phyloP scores from a whole-genome alignment of 179 eudicot species.

The Heliamphora pulchella region DNA sequence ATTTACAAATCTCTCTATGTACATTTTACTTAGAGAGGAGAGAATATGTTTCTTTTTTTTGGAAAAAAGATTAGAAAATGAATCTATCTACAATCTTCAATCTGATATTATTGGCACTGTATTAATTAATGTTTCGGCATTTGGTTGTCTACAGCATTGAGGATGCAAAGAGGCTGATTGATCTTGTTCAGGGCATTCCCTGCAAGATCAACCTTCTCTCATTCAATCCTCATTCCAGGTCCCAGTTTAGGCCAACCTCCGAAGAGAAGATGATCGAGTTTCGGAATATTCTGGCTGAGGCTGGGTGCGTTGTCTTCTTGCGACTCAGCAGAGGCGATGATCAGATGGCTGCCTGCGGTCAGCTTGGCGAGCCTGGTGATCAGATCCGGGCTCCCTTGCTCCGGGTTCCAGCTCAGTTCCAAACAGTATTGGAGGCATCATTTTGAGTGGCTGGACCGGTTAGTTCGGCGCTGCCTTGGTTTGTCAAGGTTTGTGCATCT shows the following conservation, averaged over 20 bases:
- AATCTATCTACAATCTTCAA: neutral
- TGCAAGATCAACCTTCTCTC: conserved; percentile 94
- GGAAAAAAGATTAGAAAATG: neutral
- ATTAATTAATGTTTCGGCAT: neutral
- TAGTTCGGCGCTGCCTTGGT: neutral
- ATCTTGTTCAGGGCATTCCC: conserved; percentile 79
- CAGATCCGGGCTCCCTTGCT: conserved; percentile 62
- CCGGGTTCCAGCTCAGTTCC: conserved; percentile 59
- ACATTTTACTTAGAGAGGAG: too few species aligned
- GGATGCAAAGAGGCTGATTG: conserved; percentile 77
- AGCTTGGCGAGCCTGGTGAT: conserved; percentile 80
- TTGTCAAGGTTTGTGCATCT: neutral
- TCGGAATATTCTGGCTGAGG: conserved; percentile 63
- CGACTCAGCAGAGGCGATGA: conserved; percentile 85
- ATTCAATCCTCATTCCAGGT: conserved; percentile 81
- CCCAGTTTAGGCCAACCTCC: conserved; percentile 64
- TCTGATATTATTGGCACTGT: neutral
- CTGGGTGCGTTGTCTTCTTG: conserved; percentile 67
- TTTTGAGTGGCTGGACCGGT: conserved; percentile 11
- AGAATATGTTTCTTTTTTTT: too few species aligned
- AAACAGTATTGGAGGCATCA: conserved; percentile 22
- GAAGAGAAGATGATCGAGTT: conserved; percentile 80
- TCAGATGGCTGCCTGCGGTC: conserved; percentile 98
- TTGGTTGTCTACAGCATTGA: conserved; percentile 52
- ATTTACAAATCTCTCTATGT: too few species aligned